phyloP scores from a whole-genome alignment of 768 basidiomycete genomes.

The Coprinopsis cinerea region DNA sequence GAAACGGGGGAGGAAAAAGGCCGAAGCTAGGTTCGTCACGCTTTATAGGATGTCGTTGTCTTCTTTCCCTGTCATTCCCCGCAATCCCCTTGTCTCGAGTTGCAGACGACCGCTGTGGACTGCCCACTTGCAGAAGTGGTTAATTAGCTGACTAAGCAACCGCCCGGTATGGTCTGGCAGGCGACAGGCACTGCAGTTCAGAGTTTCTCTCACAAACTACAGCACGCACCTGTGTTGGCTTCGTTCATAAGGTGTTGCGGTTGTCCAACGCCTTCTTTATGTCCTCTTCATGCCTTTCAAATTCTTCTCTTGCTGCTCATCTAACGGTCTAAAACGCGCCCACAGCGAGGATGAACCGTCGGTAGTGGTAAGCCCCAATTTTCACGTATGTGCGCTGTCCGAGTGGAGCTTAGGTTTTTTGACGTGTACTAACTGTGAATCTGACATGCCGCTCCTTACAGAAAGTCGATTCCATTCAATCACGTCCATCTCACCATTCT shows the following conservation, averaged over 20 bases:
- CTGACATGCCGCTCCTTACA: background rate
- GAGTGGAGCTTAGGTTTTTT: background rate
- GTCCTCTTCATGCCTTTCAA: slow-evolving; percentile 51
- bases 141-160: too few relatives aligned
- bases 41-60: background rate
- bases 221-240: slow-evolving; percentile 6
- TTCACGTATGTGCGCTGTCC: background rate
- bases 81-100: background rate
- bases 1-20: slow-evolving; percentile 20
- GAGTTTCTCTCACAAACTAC: too few relatives aligned
- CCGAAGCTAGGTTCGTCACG: slow-evolving; percentile 11
- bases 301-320: slow-evolving; percentile 58
- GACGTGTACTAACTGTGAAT: background rate
- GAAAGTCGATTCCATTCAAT: slow-evolving; percentile 6
- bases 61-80: slow-evolving; percentile 2
- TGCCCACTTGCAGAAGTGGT: too few relatives aligned
- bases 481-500: slow-evolving; percentile 5
- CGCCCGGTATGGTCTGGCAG: too few relatives aligned
- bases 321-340: slow-evolving; percentile 43
- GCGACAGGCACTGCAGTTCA: too few relatives aligned
- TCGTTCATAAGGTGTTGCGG: slow-evolving; percentile 10
- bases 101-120: too few relatives aligned
- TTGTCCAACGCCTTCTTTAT: slow-evolving; percentile 24
- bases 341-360: slow-evolving; percentile 43
- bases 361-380: slow-evolving; percentile 20